phyloP scores from a whole-genome alignment of 306 rosid species.

The Cicer chorassanicum region DNA sequence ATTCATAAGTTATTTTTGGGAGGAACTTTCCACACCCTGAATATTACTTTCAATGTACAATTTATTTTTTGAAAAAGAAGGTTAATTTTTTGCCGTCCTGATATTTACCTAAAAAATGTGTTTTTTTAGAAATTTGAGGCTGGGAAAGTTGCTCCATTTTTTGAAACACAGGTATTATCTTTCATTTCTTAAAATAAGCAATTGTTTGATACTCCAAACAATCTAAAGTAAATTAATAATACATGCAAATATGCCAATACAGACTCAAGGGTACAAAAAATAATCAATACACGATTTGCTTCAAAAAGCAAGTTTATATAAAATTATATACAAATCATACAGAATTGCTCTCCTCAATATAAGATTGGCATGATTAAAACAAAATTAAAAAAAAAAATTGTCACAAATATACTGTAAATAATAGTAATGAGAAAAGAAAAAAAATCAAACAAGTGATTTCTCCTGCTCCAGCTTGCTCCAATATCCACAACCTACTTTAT shows the following conservation, averaged over 20 bases:
- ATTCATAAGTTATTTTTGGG: no score
- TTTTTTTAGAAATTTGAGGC: no score
- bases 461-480: constrained; percentile 16
- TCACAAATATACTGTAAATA: constrained; percentile 1
- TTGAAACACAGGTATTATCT: neutral
- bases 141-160: no score
- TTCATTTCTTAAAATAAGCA: neutral
- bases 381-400: constrained; percentile 18
- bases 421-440: neutral
- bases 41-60: no score
- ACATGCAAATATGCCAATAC: neutral
- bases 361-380: neutral
- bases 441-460: constrained; percentile 3
- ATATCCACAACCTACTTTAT: constrained; percentile 36
- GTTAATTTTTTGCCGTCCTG: no score
- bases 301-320: constrained; percentile 14
- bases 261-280: neutral
- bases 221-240: neutral
- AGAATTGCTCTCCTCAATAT: neutral
- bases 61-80: no score
- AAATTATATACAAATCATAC: constrained; percentile 21
- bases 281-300: constrained; percentile 12
- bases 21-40: no score
- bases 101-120: no score
- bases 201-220: neutral